Evolutionary conservation across 2,329 filamentous ascomycete genomes (phyloP).

Genomic region (Talaromyces piceae): DNA sequence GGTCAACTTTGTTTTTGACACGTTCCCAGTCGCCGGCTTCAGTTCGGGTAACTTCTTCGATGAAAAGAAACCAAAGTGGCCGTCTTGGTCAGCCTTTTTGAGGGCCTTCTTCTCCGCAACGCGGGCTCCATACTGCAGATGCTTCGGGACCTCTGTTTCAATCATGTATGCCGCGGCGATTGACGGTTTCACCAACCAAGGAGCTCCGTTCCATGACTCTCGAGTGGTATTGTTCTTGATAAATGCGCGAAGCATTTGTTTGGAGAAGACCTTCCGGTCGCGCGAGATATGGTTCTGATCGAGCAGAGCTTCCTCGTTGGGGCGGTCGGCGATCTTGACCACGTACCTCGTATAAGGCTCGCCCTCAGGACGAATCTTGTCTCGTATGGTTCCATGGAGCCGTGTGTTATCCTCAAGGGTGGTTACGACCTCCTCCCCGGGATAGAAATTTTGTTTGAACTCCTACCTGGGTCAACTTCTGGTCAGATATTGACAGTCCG

Average conservation of each 20-base stretch:
- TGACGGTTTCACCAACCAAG: conserved; percentile 86
- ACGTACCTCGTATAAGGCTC: conserved; percentile 70
- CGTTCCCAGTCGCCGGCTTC: conserved; percentile 61
- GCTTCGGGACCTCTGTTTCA: conserved; percentile 73
- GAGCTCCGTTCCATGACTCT: conserved; percentile 91
- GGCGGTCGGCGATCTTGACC: conserved; percentile 63
- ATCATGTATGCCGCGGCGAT: conserved; percentile 80
- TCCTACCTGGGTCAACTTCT: conserved; percentile 37
- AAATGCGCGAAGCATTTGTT: conserved; percentile 85
- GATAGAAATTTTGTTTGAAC: conserved; percentile 86
- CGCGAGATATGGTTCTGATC: conserved; percentile 76
- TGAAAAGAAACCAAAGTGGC: conserved; percentile 45
- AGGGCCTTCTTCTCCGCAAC: conserved; percentile 68
- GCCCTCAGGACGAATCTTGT: conserved; percentile 70
- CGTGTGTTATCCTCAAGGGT: conserved; percentile 61
- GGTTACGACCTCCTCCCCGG: conserved; percentile 75
- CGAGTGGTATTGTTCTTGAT: conserved; percentile 90
- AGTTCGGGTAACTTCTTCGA: conserved; percentile 59
- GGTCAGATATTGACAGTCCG: conserved; percentile 5
- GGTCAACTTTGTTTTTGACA: conserved; percentile 52
- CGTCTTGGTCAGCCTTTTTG: conserved; percentile 48
- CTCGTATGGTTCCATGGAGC: conserved; percentile 67
- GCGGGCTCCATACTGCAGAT: conserved; percentile 75
- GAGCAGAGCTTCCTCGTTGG: conserved; percentile 66
- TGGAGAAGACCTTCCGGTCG: conserved; percentile 88